Evolutionary conservation across 2,329 filamentous ascomycete species (phyloP).

Genomic region (Pseudopyricularia cyperi): DNA sequence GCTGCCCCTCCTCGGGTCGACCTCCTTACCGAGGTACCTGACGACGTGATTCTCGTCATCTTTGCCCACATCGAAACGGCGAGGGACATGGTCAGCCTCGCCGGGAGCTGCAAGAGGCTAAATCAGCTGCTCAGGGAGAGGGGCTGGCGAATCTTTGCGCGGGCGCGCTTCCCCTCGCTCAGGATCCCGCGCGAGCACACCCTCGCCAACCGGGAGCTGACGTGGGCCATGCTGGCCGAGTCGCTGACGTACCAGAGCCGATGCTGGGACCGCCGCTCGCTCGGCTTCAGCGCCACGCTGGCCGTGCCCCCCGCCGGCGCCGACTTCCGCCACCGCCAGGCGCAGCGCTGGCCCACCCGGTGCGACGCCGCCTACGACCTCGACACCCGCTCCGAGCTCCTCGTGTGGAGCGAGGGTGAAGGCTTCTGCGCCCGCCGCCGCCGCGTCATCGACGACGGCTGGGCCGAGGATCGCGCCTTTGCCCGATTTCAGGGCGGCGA

Average conservation of each 20-base stretch:
- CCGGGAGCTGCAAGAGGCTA: conserved; percentile 23
- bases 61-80: conserved; percentile 33
- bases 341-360: conserved; percentile 25
- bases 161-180: conserved; percentile 27
- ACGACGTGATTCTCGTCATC: conserved; percentile 36
- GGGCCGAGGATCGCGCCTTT: conserved; percentile 19
- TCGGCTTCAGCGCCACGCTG: conserved; percentile 23
- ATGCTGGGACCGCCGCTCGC: conserved; percentile 36
- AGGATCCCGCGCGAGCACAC: conserved; percentile 14
- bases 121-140: conserved; percentile 22
- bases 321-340: conserved; percentile 1
- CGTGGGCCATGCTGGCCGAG: conserved; percentile 27
- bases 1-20: not conserved
- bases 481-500: conserved; percentile 21
- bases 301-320: conserved; percentile 14
- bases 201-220: conserved; percentile 4
- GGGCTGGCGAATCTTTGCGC: conserved; percentile 38
- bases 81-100: conserved; percentile 29
- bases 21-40: conserved; percentile 28
- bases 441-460: conserved; percentile 8
- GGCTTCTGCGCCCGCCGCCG: conserved; percentile 31
- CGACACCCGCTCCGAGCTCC: conserved; percentile 26
- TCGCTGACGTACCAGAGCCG: conserved; percentile 35
- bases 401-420: conserved; percentile 38
- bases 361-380: conserved; percentile 29